Conservation (phyloP, 306 rosid species). For the Lotus japonicus region DNA sequence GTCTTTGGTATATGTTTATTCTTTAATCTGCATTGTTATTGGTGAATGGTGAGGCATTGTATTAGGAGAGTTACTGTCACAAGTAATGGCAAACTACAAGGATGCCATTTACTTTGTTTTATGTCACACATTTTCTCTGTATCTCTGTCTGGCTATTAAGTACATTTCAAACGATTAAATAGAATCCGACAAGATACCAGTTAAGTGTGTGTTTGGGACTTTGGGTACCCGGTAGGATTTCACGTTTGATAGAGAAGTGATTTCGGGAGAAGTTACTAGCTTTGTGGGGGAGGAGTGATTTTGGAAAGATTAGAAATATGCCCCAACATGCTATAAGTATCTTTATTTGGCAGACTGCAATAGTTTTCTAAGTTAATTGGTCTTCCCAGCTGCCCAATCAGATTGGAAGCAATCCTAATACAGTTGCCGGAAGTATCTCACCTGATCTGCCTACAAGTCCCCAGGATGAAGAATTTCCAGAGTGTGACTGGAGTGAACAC, state of each 20-base stretch:
- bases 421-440: constrained; percentile 27
- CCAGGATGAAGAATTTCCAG: constrained; percentile 39
- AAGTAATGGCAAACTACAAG: constrained; percentile 2
- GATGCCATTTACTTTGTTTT: constrained; percentile 11
- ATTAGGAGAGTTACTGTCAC: constrained; percentile 1
- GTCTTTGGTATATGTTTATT: neutral
- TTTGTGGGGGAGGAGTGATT: too few species aligned
- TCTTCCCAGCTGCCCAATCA: constrained; percentile 33
- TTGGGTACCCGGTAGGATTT: too few species aligned
- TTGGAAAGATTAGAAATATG: too few species aligned
- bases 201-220: neutral
- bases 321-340: neutral
- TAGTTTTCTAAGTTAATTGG: constrained; percentile 13
- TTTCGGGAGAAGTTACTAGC: too few species aligned
- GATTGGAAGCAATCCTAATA: constrained; percentile 33
- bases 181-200: constrained; percentile 10
- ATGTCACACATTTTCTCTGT: neutral
- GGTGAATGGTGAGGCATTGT: constrained; percentile 6
- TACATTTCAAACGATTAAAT: neutral
- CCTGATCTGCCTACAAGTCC: constrained; percentile 34
- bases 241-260: too few species aligned
- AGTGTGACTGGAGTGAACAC: constrained; percentile 92
- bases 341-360: constrained; percentile 15
- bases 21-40: neutral
- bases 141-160: neutral